These are phyloP conservation scores for Myrmaecium sp. DNA, from an alignment of 2,329 filamentous ascomycete genomes.

Conservation along the genomic window DNA sequence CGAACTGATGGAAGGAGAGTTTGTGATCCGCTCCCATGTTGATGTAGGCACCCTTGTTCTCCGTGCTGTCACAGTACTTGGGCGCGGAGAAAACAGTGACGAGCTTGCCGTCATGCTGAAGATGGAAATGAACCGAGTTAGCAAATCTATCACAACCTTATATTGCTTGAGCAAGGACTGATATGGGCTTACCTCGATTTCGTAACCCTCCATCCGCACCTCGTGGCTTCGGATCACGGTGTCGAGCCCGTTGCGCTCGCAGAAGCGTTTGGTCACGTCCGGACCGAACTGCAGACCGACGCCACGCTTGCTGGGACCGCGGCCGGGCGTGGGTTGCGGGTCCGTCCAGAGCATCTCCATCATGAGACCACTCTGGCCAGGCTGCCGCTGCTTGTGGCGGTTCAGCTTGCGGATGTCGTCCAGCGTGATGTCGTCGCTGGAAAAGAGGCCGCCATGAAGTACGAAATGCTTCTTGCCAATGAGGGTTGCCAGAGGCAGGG, in stretches of 20 bases:
- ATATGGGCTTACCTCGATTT: too few relatives aligned
- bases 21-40: slow-evolving; percentile 88
- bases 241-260: slow-evolving; percentile 84
- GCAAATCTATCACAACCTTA: not conserved
- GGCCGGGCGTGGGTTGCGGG: slow-evolving; percentile 68
- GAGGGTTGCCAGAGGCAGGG: slow-evolving; percentile 76
- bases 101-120: not conserved
- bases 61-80: slow-evolving; percentile 92
- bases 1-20: slow-evolving; percentile 82
- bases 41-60: slow-evolving; percentile 97
- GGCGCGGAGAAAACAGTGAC: slow-evolving; percentile 78
- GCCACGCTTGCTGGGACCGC: slow-evolving; percentile 88
- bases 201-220: slow-evolving; percentile 97
- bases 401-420: slow-evolving; percentile 91
- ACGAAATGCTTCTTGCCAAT: slow-evolving; percentile 84
- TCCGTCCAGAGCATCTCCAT: slow-evolving; percentile 99
- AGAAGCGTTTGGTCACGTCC: slow-evolving; percentile 91
- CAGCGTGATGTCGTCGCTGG: slow-evolving; percentile 77
- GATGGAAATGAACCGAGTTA: not conserved
- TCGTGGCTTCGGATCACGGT: slow-evolving; percentile 96
- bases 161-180: slow-evolving; percentile 57
- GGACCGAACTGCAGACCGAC: slow-evolving; percentile 95
- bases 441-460: slow-evolving; percentile 89
- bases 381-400: slow-evolving; percentile 77
- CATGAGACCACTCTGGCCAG: slow-evolving; percentile 88